Conservation (phyloP, 164 flowering plant genomes). For the Cinnamomum micranthum region DNA sequence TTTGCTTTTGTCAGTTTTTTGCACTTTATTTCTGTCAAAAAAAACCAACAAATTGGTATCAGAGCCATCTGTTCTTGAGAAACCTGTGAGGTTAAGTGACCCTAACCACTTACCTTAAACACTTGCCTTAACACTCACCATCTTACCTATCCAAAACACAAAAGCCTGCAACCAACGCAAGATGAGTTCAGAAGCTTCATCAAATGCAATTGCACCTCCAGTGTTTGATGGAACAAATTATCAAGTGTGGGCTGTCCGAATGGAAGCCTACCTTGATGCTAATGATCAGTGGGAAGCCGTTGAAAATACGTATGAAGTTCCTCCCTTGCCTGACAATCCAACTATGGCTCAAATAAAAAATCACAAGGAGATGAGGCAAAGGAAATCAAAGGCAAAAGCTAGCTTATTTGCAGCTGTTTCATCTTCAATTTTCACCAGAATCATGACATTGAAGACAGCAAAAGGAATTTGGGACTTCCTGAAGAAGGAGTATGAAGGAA, state of each 20-base stretch:
- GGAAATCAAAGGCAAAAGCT: too few species aligned
- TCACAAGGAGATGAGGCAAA: too few species aligned
- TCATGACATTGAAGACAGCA: background rate
- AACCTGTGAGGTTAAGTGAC: background rate
- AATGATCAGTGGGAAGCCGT: too few species aligned
- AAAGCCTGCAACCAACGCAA: background rate
- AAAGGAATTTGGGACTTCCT: background rate
- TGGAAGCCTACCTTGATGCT: too few species aligned
- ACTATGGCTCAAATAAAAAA: too few species aligned
- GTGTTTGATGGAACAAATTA: background rate
- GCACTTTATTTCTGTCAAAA: background rate
- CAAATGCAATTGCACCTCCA: background rate
- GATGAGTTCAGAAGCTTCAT: background rate
- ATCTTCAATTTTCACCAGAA: background rate
- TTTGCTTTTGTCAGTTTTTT: too few species aligned
- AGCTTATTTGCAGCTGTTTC: background rate
- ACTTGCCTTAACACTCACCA: background rate
- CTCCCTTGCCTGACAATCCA: too few species aligned
- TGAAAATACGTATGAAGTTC: too few species aligned
- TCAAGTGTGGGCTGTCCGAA: background rate
- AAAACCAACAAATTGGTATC: background rate
- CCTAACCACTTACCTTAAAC: background rate
- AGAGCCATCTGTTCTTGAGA: background rate
- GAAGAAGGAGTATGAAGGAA: background rate
- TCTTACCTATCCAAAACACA: background rate